These are phyloP conservation scores for Hyaloscypha bicolor DNA, from an alignment of 495 filamentous ascomycete genomes.

Conservation along the genomic window DNA sequence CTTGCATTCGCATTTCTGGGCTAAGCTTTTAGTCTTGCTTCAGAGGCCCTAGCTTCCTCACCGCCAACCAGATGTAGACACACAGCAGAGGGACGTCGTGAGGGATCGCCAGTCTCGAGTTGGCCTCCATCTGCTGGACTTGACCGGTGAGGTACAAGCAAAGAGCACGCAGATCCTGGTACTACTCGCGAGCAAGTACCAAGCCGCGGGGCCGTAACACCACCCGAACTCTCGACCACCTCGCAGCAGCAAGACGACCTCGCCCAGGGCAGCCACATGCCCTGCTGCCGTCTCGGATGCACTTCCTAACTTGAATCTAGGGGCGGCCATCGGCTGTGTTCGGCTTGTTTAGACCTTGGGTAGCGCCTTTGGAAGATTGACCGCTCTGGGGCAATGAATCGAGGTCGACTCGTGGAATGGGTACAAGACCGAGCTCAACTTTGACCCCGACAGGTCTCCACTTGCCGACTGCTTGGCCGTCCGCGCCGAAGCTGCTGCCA, in stretches of 20 bases:
- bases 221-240: too few species aligned
- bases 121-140: not conserved
- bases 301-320: conserved; percentile 9
- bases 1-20: not conserved
- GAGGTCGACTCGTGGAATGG: not conserved
- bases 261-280: conserved; percentile 5
- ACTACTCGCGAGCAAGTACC: not conserved
- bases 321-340: not conserved
- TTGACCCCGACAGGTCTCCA: not conserved
- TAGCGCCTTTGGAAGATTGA: not conserved
- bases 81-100: not conserved
- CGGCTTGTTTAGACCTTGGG: not conserved
- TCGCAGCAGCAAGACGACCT: too few species aligned
- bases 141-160: not conserved
- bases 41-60: not conserved
- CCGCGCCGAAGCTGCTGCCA: not conserved
- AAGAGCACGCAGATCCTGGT: not conserved
- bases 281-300: conserved; percentile 7
- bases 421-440: not conserved
- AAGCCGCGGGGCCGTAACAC: too few species aligned
- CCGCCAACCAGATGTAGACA: not conserved
- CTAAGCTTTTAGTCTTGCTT: not conserved
- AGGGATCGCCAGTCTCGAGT: not conserved
- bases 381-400: not conserved
- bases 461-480: not conserved